Percentiles rank a stretch among this genome's conserved stretches.
These are phyloP conservation scores for Myxozyma vanderwaltii DNA, from an alignment of 805 yeast genomes.

Conservation along the genomic window DNA sequence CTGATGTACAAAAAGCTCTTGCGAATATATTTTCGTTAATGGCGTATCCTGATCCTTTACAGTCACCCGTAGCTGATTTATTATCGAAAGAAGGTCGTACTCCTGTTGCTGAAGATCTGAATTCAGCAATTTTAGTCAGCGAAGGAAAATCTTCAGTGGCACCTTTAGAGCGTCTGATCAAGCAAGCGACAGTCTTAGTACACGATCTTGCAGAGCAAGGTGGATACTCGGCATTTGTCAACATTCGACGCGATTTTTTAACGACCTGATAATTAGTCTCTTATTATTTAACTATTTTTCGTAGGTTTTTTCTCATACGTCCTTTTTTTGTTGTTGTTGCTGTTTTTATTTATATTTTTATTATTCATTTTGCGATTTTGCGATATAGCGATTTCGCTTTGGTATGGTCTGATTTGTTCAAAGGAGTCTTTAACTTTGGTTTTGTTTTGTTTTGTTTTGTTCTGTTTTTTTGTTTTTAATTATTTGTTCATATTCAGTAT, in stretches of 20 bases:
- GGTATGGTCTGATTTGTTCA: no score
- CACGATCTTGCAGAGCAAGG: slow-evolving; percentile 33
- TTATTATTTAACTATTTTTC: no score
- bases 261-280: neutral
- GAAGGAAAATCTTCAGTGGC: slow-evolving; percentile 50
- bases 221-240: slow-evolving; percentile 31
- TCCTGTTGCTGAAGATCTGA: slow-evolving; percentile 49
- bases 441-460: no score
- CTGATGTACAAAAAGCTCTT: slow-evolving; percentile 45
- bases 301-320: no score
- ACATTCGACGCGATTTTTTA: slow-evolving; percentile 28
- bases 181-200: slow-evolving; percentile 43
- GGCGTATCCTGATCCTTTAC: slow-evolving; percentile 54
- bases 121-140: slow-evolving; percentile 48
- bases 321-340: no score
- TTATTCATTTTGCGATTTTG: no score
- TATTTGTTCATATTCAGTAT: no score
- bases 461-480: no score
- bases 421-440: no score
- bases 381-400: no score
- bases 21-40: slow-evolving; percentile 54
- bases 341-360: no score
- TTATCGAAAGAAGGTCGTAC: slow-evolving; percentile 45
- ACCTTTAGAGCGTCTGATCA: slow-evolving; percentile 49
- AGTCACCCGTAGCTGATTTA: slow-evolving; percentile 45